phyloP scores from a whole-genome alignment of 768 basidiomycete genomes.

The Xerocomellus amylosporus region DNA sequence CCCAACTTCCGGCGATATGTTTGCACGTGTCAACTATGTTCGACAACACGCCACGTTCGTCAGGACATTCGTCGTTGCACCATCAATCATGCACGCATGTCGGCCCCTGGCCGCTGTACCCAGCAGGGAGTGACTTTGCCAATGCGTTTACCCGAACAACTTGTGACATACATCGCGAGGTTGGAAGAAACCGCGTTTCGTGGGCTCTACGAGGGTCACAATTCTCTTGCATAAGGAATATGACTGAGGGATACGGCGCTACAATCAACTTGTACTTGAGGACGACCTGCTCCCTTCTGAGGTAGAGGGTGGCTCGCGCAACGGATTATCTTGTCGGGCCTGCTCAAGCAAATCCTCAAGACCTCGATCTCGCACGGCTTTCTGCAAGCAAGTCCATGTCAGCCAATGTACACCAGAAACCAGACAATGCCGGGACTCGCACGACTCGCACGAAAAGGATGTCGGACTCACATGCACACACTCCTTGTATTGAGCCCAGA shows the following conservation, averaged over 20 bases:
- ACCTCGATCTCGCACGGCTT: slow-evolving; percentile 75
- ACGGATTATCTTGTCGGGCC: slow-evolving; percentile 75
- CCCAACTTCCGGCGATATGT: too few species aligned
- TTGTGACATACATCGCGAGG: background rate
- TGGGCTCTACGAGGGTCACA: background rate
- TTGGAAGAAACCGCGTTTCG: too few species aligned
- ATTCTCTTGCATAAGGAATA: background rate
- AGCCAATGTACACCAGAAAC: background rate
- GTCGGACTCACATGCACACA: slow-evolving; percentile 73
- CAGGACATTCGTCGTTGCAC: background rate
- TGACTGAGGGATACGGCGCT: background rate
- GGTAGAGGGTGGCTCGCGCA: slow-evolving; percentile 53
- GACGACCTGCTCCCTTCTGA: slow-evolving; percentile 10
- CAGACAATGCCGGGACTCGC: background rate
- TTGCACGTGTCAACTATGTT: too few species aligned
- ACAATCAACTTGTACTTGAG: slow-evolving; percentile 11
- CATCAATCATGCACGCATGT: background rate
- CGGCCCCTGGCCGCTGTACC: background rate
- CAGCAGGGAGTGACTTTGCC: background rate
- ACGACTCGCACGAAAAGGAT: background rate
- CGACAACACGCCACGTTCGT: background rate
- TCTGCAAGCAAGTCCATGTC: slow-evolving; percentile 40
- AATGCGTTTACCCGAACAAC: too few species aligned
- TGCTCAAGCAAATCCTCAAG: slow-evolving; percentile 74
- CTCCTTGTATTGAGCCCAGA: slow-evolving; percentile 76